A percentile compares a stretch with the other conserved stretches of the same genome.
Conservation (phyloP, 495 filamentous ascomycete genomes). For the Chlorociboria aeruginascens region DNA sequence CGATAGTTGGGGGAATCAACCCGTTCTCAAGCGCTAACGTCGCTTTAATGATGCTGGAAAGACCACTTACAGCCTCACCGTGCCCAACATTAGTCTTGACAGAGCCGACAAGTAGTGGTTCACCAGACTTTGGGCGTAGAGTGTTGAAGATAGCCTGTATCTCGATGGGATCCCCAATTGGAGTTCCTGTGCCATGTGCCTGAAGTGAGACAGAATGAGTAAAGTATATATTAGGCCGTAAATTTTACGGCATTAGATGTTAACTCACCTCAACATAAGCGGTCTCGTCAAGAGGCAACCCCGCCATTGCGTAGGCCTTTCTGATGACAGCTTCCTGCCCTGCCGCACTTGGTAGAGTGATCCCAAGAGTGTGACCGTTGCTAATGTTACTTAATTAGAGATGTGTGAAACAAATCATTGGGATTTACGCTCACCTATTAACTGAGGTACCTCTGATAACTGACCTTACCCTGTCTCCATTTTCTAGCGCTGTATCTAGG, state of each 20-base stretch:
- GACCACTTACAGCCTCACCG: conserved; percentile 41
- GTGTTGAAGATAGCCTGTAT: conserved; percentile 26
- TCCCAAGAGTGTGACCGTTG: conserved; percentile 44
- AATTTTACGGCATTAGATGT: no score
- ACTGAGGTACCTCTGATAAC: conserved; percentile 46
- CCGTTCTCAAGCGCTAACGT: conserved; percentile 43
- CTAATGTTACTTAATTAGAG: conserved; percentile 21
- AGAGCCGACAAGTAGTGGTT: conserved; percentile 34
- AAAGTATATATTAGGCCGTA: no score
- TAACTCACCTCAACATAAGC: conserved; percentile 9
- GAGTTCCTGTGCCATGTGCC: conserved; percentile 23
- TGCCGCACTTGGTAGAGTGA: conserved; percentile 42
- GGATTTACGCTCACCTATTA: conserved; percentile 32
- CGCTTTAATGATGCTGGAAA: conserved; percentile 46
- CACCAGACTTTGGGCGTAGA: background rate
- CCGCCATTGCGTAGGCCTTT: conserved; percentile 34
- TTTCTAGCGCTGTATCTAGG: conserved; percentile 38
- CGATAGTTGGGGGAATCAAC: conserved; percentile 32
- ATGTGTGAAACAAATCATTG: conserved; percentile 18
- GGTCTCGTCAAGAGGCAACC: background rate
- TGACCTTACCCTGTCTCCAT: conserved; percentile 45
- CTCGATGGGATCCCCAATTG: conserved; percentile 34
- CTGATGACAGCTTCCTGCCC: conserved; percentile 46
- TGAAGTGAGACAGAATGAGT: no score
- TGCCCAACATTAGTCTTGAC: conserved; percentile 35